A percentile compares a stretch with the other conserved stretches of the same genome.
Conservation (phyloP, 164 flowering plant species). For the Cinnamomum chago region DNA sequence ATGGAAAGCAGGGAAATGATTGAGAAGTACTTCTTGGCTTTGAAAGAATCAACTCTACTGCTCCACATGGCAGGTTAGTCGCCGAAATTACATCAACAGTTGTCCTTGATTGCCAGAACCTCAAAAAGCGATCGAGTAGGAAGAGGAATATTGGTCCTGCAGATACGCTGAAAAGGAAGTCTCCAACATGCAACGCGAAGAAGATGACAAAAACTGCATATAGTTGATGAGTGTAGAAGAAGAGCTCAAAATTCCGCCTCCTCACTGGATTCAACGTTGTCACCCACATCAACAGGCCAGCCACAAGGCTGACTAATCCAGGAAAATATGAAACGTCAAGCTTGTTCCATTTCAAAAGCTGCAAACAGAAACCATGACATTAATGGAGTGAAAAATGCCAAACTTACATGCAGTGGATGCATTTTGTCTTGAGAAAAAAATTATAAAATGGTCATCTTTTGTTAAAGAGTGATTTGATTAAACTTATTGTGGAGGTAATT, state of each 20-base stretch:
- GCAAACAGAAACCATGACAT: constrained; percentile 17
- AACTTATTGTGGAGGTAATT: background rate
- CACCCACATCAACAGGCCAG: constrained; percentile 88
- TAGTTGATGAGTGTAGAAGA: constrained; percentile 93
- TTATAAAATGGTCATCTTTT: no score
- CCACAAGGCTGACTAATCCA: constrained; percentile 72
- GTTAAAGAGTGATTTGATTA: background rate
- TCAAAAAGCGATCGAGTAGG: constrained; percentile 80
- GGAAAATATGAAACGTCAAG: constrained; percentile 64
- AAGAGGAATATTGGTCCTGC: constrained; percentile 81
- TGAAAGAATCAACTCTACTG: constrained; percentile 67
- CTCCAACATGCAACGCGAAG: constrained; percentile 86
- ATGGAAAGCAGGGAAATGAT: background rate
- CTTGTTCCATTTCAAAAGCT: constrained; percentile 65
- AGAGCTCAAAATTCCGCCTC: constrained; percentile 65
- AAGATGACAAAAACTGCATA: constrained; percentile 69
- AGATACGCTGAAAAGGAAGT: constrained; percentile 54
- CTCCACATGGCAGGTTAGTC: constrained; percentile 68
- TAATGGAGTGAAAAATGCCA: background rate
- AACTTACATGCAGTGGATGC: background rate
- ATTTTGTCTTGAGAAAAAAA: no score
- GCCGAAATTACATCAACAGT: constrained; percentile 64
- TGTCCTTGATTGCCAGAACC: constrained; percentile 80
- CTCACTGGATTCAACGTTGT: constrained; percentile 71
- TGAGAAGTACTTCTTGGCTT: constrained; percentile 60